Conservation (phyloP, 1,284 basidiomycete genomes). For the Singerocomus rubriflavus region DNA sequence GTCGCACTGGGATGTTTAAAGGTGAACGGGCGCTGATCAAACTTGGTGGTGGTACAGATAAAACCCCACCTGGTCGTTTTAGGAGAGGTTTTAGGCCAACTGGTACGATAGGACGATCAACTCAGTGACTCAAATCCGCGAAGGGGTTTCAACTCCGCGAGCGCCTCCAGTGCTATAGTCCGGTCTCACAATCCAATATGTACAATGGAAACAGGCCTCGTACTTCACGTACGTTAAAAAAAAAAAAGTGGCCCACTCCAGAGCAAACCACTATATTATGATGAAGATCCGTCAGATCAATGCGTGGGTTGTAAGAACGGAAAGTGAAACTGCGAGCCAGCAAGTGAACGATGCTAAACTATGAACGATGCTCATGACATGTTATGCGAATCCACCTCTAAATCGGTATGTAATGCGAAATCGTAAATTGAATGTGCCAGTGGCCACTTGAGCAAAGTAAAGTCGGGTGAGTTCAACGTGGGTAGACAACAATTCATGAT, state of each 20-base stretch:
- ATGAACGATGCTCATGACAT: constrained; percentile 8
- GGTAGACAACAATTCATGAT: background rate
- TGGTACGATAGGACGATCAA: no score
- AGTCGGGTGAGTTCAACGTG: background rate
- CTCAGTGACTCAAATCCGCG: background rate
- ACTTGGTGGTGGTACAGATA: background rate
- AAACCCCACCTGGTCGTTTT: background rate
- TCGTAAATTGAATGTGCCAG: background rate
- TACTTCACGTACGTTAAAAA: background rate
- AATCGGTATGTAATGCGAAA: constrained; percentile 10
- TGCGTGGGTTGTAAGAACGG: background rate
- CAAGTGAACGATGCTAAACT: constrained; percentile 7
- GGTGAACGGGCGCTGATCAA: background rate
- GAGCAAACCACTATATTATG: background rate
- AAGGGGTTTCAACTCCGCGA: constrained; percentile 18
- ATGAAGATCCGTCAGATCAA: background rate
- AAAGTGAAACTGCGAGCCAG: background rate
- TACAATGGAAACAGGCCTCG: background rate
- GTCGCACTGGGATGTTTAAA: background rate
- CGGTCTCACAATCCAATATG: background rate
- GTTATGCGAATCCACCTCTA: constrained; percentile 18
- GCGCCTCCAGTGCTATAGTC: background rate
- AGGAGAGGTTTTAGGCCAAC: background rate
- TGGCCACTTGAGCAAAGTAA: background rate
- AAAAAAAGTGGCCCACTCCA: background rate